Evolutionary conservation across 2,329 filamentous ascomycete species (phyloP).

Genomic region (Fusarium sp.): DNA sequence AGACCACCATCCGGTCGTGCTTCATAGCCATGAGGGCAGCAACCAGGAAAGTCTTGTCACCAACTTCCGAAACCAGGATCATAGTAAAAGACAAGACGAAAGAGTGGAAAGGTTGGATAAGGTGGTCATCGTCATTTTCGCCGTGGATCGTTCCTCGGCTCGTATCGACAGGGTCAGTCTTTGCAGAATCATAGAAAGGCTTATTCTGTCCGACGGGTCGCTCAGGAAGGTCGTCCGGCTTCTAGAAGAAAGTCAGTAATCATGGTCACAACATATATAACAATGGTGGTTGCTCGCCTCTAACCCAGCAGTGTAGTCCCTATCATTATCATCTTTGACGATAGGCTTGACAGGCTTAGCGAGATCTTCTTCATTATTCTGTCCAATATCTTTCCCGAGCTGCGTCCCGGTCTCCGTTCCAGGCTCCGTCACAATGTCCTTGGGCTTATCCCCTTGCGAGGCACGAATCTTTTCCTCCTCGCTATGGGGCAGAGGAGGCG

Average conservation of each 20-base stretch:
- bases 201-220: slow-evolving; percentile 82
- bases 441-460: slow-evolving; percentile 52
- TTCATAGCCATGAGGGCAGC: slow-evolving; percentile 99
- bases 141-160: slow-evolving; percentile 50
- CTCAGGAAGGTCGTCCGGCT: slow-evolving; percentile 85
- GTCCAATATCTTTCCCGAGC: slow-evolving; percentile 1
- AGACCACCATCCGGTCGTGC: slow-evolving; percentile 92
- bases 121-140: slow-evolving; percentile 69
- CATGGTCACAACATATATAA: not conserved
- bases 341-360: slow-evolving; percentile 49
- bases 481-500: slow-evolving; percentile 84
- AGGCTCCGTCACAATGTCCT: not conserved
- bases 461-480: slow-evolving; percentile 79
- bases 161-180: slow-evolving; percentile 75
- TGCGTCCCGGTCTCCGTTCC: slow-evolving; percentile 15
- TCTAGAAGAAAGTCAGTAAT: slow-evolving; percentile 65
- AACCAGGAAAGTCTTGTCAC: slow-evolving; percentile 98
- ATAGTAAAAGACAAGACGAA: slow-evolving; percentile 94
- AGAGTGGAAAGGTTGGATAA: slow-evolving; percentile 88
- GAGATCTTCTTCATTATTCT: slow-evolving; percentile 27
- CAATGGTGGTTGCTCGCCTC: slow-evolving; percentile 48
- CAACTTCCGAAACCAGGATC: slow-evolving; percentile 97
- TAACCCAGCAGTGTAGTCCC: slow-evolving; percentile 55
- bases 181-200: slow-evolving; percentile 76
- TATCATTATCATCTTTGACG: slow-evolving; percentile 57